These are phyloP conservation scores for Butyriboletus loyo DNA, from an alignment of 768 basidiomycete species.

Conservation along the genomic window DNA sequence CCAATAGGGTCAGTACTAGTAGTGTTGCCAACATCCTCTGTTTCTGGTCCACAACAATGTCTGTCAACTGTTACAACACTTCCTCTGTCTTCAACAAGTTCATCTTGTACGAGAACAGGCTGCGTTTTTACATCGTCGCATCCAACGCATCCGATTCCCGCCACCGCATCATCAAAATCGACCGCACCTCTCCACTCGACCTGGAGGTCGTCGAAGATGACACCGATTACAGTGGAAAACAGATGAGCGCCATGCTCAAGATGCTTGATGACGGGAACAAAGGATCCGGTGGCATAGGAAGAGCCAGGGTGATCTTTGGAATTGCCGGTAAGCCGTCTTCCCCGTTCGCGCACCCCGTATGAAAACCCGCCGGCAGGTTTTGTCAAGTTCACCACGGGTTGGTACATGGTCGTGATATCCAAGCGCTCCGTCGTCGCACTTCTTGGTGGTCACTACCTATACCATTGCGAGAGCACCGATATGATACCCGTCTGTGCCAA, in stretches of 20 bases:
- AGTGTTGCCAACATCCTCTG: not conserved
- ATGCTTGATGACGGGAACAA: constrained; percentile 97
- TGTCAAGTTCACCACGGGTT: constrained; percentile 90
- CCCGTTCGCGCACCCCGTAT: too few species aligned
- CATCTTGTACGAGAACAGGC: constrained; percentile 89
- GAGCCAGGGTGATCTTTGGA: constrained; percentile 74
- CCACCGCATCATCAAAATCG: constrained; percentile 91
- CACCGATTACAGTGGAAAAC: constrained; percentile 80
- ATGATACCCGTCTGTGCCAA: constrained; percentile 74
- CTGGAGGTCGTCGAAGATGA: constrained; percentile 83
- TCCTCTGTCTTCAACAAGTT: constrained; percentile 62
- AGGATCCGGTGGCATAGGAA: constrained; percentile 81
- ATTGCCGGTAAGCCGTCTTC: constrained; percentile 57
- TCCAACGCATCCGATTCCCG: constrained; percentile 85
- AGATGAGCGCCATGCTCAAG: constrained; percentile 88
- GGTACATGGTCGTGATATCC: constrained; percentile 91
- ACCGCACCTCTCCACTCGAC: constrained; percentile 76
- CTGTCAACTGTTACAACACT: not conserved
- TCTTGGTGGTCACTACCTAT: constrained; percentile 92
- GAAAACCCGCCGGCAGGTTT: constrained; percentile 52
- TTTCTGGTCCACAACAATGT: not conserved
- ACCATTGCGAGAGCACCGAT: constrained; percentile 91
- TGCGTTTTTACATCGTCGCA: constrained; percentile 89
- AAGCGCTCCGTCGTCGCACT: constrained; percentile 91
- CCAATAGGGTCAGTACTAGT: constrained; percentile 3